A percentile compares a stretch with the other conserved stretches of the same genome.
Evolutionary conservation across 1,139 yeast species (phyloP).

Genomic region (Oligophagozyma castellii): DNA sequence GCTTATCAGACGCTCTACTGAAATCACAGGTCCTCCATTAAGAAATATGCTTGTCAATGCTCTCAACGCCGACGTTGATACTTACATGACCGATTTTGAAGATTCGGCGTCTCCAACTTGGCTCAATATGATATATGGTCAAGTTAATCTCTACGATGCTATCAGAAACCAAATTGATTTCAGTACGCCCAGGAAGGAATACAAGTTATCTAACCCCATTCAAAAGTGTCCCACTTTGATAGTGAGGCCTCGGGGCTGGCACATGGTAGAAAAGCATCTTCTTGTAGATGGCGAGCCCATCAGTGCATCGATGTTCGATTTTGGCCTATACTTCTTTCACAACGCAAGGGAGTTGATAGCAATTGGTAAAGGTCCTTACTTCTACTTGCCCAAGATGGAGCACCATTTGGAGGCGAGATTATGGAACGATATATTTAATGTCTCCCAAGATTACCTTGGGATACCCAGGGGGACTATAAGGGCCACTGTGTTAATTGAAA

Average conservation of each 20-base stretch:
- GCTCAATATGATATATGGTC: conserved; percentile 79
- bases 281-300: conserved; percentile 63
- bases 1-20: conserved; percentile 56
- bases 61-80: conserved; percentile 73
- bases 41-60: conserved; percentile 93
- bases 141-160: conserved; percentile 84
- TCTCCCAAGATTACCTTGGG: conserved; percentile 52
- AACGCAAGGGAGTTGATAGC: conserved; percentile 45
- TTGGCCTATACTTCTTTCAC: conserved; percentile 62
- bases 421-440: conserved; percentile 65
- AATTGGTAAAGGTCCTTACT: conserved; percentile 61
- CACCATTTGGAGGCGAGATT: conserved; percentile 63
- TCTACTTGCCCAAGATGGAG: conserved; percentile 69
- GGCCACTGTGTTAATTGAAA: conserved; percentile 60
- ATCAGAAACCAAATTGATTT: conserved; percentile 52
- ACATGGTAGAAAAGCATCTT: conserved; percentile 61
- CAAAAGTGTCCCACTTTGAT: conserved; percentile 57
- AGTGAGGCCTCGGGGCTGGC: conserved; percentile 85
- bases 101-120: conserved; percentile 95
- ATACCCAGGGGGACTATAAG: conserved; percentile 58
- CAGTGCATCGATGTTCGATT: conserved; percentile 64
- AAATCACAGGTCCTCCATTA: conserved; percentile 82
- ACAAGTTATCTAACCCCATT: conserved; percentile 33
- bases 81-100: conserved; percentile 92
- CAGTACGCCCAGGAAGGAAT: conserved; percentile 36